These are phyloP conservation scores for Cryphonectria japonica DNA, from an alignment of 2,329 filamentous ascomycete species.

Conservation along the genomic window DNA sequence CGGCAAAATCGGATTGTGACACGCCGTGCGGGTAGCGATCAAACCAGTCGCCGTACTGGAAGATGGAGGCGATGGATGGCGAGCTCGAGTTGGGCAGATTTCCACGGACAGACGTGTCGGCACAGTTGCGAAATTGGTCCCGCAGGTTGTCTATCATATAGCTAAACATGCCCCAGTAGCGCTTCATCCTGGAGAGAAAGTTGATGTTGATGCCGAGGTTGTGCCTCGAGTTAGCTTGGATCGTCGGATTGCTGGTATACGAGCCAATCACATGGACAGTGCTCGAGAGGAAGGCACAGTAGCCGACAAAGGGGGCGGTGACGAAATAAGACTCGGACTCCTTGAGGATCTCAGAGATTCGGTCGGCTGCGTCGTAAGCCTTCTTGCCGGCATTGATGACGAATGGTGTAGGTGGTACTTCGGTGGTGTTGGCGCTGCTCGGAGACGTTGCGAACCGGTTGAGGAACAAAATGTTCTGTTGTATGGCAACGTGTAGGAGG, in stretches of 20 bases:
- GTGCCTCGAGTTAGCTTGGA: slow-evolving; percentile 79
- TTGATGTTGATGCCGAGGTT: slow-evolving; percentile 87
- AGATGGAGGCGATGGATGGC: slow-evolving; percentile 66
- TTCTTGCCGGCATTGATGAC: slow-evolving; percentile 74
- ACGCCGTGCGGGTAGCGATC: slow-evolving; percentile 92
- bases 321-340: slow-evolving; percentile 76
- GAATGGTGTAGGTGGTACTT: slow-evolving; percentile 78
- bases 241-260: slow-evolving; percentile 78
- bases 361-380: slow-evolving; percentile 81
- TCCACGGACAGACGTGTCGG: slow-evolving; percentile 77
- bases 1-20: slow-evolving; percentile 80
- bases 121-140: slow-evolving; percentile 81
- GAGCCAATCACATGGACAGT: slow-evolving; percentile 94
- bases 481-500: slow-evolving; percentile 86
- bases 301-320: slow-evolving; percentile 90
- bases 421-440: slow-evolving; percentile 63
- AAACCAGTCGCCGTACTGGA: slow-evolving; percentile 98
- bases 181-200: slow-evolving; percentile 93
- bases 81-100: slow-evolving; percentile 35
- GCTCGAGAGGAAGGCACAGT: slow-evolving; percentile 90
- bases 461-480: slow-evolving; percentile 89
- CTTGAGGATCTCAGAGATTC: slow-evolving; percentile 81
- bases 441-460: slow-evolving; percentile 82
- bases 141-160: slow-evolving; percentile 94
- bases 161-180: slow-evolving; percentile 98